phyloP scores from a whole-genome alignment of 2,329 filamentous ascomycete genomes.

The Ploettnerulaceae sp. region DNA sequence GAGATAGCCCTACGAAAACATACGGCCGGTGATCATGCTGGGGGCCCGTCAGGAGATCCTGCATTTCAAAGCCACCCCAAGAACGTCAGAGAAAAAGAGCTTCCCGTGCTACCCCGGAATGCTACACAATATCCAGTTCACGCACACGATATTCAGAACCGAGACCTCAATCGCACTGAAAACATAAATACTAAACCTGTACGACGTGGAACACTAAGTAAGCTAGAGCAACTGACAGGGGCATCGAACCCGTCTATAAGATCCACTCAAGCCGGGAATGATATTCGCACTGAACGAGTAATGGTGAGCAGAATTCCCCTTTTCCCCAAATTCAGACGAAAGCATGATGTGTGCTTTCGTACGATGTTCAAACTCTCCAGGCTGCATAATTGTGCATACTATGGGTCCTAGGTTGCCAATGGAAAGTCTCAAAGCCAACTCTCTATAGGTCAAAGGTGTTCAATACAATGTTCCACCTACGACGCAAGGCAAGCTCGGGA shows the following conservation, averaged over 20 bases:
- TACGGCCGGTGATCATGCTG: constrained; percentile 14
- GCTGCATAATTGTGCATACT: not conserved
- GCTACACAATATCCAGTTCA: constrained; percentile 1
- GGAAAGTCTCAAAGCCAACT: not conserved
- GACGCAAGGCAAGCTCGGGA: constrained; percentile 13
- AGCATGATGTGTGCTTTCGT: too few species aligned
- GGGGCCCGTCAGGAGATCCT: constrained; percentile 18
- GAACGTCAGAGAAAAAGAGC: constrained; percentile 18
- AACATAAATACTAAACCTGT: constrained; percentile 22
- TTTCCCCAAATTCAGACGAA: not conserved
- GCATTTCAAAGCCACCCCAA: constrained; percentile 22
- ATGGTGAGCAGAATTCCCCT: constrained; percentile 11
- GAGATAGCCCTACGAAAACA: constrained; percentile 29
- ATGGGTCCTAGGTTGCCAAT: not conserved
- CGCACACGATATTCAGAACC: constrained; percentile 5
- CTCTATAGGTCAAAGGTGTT: constrained; percentile 20
- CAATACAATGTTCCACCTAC: constrained; percentile 22
- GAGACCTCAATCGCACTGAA: constrained; percentile 16
- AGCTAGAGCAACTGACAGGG: constrained; percentile 31
- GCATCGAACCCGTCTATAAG: constrained; percentile 10
- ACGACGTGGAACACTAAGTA: constrained; percentile 27
- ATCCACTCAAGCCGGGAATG: constrained; percentile 14
- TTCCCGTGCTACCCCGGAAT: constrained; percentile 19
- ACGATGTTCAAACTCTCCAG: not conserved
- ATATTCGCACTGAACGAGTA: constrained; percentile 20